phyloP scores from a whole-genome alignment of 345 rosid genomes.

The Eucalyptus cloeziana region DNA sequence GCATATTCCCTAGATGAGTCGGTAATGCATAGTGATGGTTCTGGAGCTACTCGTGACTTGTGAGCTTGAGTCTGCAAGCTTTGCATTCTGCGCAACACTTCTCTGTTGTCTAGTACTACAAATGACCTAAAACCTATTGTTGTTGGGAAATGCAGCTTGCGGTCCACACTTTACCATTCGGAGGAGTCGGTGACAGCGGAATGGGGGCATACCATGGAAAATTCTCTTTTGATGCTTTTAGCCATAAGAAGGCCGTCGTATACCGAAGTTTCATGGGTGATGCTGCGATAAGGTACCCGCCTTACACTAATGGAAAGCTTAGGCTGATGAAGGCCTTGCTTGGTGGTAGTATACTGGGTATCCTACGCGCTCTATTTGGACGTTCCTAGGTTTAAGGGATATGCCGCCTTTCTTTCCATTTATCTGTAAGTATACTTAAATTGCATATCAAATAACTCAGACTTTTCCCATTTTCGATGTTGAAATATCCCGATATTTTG shows the following conservation, averaged over 20 bases:
- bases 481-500: background rate
- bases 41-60: background rate
- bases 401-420: background rate
- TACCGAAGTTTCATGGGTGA: conserved; percentile 60
- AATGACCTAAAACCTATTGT: background rate
- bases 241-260: conserved; percentile 90
- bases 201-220: conserved; percentile 90
- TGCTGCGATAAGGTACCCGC: conserved; percentile 63
- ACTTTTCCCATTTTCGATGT: background rate
- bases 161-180: conserved; percentile 60
- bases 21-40: background rate
- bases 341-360: conserved; percentile 22
- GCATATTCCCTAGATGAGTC: background rate
- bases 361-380: conserved; percentile 48
- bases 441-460: background rate
- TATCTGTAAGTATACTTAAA: background rate
- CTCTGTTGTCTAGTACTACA: background rate
- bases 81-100: background rate
- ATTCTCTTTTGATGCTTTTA: conserved; percentile 88
- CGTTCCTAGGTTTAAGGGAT: conserved; percentile 6
- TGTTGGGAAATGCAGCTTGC: conserved; percentile 41
- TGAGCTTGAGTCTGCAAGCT: background rate
- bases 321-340: conserved; percentile 51
- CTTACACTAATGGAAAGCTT: conserved; percentile 56
- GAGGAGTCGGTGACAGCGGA: conserved; percentile 97